Conservation (phyloP, 1,284 basidiomycete species). For the Moniliella sp. region DNA sequence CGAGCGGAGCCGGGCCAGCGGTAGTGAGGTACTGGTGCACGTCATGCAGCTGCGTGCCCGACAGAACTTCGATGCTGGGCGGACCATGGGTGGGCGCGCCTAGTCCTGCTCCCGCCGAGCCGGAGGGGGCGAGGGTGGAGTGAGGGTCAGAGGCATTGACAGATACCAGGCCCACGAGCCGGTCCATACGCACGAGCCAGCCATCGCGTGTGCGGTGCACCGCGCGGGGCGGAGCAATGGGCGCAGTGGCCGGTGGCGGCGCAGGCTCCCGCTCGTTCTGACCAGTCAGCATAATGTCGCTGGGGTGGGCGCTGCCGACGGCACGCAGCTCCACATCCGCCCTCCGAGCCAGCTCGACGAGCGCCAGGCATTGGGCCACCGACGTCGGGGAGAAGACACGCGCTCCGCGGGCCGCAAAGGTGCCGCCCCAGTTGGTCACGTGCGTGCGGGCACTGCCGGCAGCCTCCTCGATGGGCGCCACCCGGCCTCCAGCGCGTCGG, state of each 20-base stretch:
- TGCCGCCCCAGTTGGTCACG: slow-evolving; percentile 43
- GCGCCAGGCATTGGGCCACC: slow-evolving; percentile 50
- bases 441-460: no score
- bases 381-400: slow-evolving; percentile 55
- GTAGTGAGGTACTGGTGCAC: slow-evolving; percentile 40
- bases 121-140: slow-evolving; percentile 37
- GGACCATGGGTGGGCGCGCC: slow-evolving; percentile 51
- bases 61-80: slow-evolving; percentile 23
- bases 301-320: slow-evolving; percentile 75
- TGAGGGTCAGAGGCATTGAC: slow-evolving; percentile 4
- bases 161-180: slow-evolving; percentile 9
- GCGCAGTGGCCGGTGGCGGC: no score
- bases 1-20: slow-evolving; percentile 44
- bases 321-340: slow-evolving; percentile 54
- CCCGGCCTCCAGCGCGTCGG: no score
- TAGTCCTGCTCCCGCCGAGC: slow-evolving; percentile 49
- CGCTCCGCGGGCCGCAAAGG: slow-evolving; percentile 36
- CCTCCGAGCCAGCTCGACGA: slow-evolving; percentile 62
- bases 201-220: no score
- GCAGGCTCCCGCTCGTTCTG: no score
- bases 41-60: slow-evolving; percentile 33
- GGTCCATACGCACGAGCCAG: slow-evolving; percentile 28
- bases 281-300: slow-evolving; percentile 45
- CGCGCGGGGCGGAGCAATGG: no score
- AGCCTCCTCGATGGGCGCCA: no score